phyloP scores from a whole-genome alignment of 495 filamentous ascomycete species.

The Amphirosellinia nigrospora region DNA sequence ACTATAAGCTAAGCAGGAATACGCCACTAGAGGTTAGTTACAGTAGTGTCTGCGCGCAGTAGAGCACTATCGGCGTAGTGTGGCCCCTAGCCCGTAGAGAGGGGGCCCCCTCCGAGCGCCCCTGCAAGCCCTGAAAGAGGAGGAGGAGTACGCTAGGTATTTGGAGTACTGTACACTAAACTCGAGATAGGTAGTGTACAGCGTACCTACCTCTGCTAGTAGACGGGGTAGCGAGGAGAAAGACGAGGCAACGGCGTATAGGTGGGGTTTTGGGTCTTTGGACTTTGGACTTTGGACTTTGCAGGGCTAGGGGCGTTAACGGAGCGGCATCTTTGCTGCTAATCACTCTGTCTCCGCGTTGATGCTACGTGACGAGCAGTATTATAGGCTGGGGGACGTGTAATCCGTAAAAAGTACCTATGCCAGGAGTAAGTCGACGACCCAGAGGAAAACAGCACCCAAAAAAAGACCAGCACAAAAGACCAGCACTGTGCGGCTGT shows the following conservation, averaged over 20 bases:
- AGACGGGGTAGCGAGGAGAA: conserved; percentile 5
- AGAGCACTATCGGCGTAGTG: conserved; percentile 20
- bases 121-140: conserved; percentile 16
- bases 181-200: neutral
- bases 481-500: conserved; percentile 23
- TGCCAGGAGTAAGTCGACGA: conserved; percentile 3
- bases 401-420: conserved; percentile 10
- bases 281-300: no score
- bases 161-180: neutral
- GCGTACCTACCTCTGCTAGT: neutral
- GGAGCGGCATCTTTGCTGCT: conserved; percentile 21
- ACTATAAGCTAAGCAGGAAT: neutral
- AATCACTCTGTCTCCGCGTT: conserved; percentile 18
- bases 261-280: conserved; percentile 18
- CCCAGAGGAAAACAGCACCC: neutral
- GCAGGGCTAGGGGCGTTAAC: conserved; percentile 22
- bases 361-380: conserved; percentile 14
- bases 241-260: neutral
- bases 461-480: neutral
- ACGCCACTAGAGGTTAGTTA: conserved; percentile 17
- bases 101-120: conserved; percentile 1
- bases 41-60: neutral
- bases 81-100: conserved; percentile 4
- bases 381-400: conserved; percentile 16
- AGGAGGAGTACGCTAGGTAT: conserved; percentile 8